Base-by-base conservation (phyloP, 305 asterid genomes). In the Stenogyne calaminthoides region DNA sequence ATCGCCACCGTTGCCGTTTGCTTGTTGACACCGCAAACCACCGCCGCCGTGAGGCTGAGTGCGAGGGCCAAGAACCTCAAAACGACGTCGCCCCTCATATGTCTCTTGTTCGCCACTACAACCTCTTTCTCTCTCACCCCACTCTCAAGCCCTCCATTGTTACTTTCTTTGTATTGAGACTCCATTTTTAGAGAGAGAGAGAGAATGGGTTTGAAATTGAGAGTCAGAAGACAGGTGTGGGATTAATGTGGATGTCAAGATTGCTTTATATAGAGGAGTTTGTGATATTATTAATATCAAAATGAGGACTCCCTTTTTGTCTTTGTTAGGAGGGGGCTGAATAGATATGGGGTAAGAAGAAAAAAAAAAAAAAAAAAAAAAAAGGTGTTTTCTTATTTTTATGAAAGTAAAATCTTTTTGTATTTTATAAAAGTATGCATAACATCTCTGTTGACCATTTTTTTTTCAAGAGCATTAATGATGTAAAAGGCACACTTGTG, bases 51-150 rank as follows among this genome's bases (percentile, higher is more conserved):
- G 3, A 85, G 80, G 73, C 83, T 69, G 61, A 81, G 72, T 0
- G 76, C 86, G 27, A 88, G 68, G 0, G 88, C 88, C 74, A 84
- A 63, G 71, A 84, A 58, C 84, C 94, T 81, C 69, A 89, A 76
- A 6, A 88, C 79, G 57, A 81, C 68, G 69, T 83, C 93, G 54
- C 84, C 87, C 7, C 79, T 77, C 74, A 67, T 34, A n/a, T 64
- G 75, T n/a, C 79, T 75, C 68, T 69, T 79, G 74, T 85, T 85
- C 19, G 83, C 83, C 61, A 64, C 67, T 39, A 54, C 69, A 7
- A 54, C 27, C 12, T 1, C 83, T 56, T 69, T 69, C 65, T 42
- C 73, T 19, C 75, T 27, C 14, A 6, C 76, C 1, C 82, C 84
- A 19, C 67, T 65, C 77, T 83, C 87, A 8, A 67, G 2, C 9